A percentile compares a stretch with the other conserved stretches of the same genome.
Evolutionary conservation across 1,284 basidiomycete genomes (phyloP).

Genomic region (Trichosporon coremiiforme): DNA sequence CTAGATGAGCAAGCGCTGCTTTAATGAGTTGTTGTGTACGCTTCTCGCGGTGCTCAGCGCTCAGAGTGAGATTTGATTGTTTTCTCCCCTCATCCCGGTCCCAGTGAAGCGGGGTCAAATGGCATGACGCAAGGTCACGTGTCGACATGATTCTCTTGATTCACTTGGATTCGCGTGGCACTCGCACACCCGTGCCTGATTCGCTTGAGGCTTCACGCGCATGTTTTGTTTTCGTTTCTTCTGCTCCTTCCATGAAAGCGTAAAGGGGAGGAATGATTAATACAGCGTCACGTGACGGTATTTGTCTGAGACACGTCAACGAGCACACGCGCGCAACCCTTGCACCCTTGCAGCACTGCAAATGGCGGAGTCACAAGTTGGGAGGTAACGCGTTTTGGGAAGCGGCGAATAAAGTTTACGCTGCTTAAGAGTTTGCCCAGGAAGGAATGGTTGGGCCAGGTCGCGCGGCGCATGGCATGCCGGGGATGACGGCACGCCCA

Average conservation of each 20-base stretch:
- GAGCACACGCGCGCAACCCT: no score
- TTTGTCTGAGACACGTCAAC: neutral
- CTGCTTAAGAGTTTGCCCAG: neutral
- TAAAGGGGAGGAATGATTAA: conserved; percentile 2
- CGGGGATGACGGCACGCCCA: neutral
- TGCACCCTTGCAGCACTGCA: no score
- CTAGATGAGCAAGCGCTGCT: neutral
- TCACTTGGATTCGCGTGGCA: neutral
- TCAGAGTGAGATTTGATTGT: conserved; percentile 8
- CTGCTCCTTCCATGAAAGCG: neutral
- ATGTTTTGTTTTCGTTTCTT: conserved; percentile 1
- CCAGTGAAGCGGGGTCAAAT: conserved; percentile 4
- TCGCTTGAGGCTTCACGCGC: neutral
- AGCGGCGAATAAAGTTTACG: neutral
- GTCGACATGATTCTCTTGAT: conserved; percentile 3
- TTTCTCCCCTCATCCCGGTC: neutral
- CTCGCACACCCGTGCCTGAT: neutral
- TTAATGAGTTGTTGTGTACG: neutral
- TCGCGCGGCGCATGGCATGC: neutral
- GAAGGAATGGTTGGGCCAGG: neutral
- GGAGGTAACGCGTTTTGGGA: conserved; percentile 2
- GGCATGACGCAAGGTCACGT: conserved; percentile 16
- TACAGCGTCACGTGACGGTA: neutral
- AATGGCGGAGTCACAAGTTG: neutral
- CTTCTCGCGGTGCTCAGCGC: neutral